Conservation (phyloP, 495 filamentous ascomycete genomes). For the Penicillium coffeae region DNA sequence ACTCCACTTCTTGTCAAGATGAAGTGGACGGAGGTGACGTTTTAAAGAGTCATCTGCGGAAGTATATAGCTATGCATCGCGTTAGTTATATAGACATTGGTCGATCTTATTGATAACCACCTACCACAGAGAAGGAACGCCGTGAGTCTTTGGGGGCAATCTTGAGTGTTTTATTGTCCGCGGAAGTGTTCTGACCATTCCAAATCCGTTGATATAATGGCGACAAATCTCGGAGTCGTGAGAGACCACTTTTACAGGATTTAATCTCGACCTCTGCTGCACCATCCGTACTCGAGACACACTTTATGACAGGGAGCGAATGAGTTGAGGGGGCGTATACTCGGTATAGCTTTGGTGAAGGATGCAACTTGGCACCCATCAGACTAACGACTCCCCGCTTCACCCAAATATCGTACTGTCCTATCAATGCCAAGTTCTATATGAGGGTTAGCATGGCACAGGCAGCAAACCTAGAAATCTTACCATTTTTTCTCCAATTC, state of each 20-base stretch:
- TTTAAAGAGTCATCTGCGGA: constrained; percentile 47
- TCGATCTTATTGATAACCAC: constrained; percentile 6
- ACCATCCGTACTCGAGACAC: constrained; percentile 43
- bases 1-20: constrained; percentile 63
- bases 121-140: constrained; percentile 44
- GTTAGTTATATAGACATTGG: constrained; percentile 7
- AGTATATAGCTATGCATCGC: constrained; percentile 37
- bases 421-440: constrained; percentile 64
- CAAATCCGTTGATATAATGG: constrained; percentile 72
- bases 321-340: constrained; percentile 75
- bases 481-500: constrained; percentile 44
- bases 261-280: constrained; percentile 48
- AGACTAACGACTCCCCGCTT: constrained; percentile 59
- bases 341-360: constrained; percentile 49
- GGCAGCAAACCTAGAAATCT: too few relatives aligned
- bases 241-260: constrained; percentile 52
- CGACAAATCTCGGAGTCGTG: constrained; percentile 56
- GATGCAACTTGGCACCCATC: constrained; percentile 59
- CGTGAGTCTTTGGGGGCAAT: constrained; percentile 17
- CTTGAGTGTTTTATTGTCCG: constrained; percentile 37
- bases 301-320: constrained; percentile 68
- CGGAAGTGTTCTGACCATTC: constrained; percentile 50
- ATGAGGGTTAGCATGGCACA: constrained; percentile 13
- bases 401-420: constrained; percentile 71
- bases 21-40: constrained; percentile 55